A percentile compares a stretch with the other conserved stretches of the same genome.
phyloP scores from a whole-genome alignment of 2,329 filamentous ascomycete species.

The Phaeosphaeria sp. region DNA sequence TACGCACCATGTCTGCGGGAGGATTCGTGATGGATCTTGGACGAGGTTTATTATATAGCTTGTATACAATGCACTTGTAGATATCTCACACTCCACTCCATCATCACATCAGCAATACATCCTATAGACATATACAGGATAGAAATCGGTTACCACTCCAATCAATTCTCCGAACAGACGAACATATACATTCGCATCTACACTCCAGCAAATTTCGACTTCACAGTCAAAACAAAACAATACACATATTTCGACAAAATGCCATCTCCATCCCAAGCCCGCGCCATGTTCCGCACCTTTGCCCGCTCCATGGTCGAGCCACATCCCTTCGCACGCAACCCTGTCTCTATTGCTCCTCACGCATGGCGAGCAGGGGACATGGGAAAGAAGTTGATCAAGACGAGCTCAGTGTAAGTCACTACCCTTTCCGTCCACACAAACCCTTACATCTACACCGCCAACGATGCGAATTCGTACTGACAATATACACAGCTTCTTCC shows the following conservation, averaged over 20 bases:
- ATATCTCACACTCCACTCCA: neutral
- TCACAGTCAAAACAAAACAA: neutral
- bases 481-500: conserved; percentile 30
- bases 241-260: conserved; percentile 22
- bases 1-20: neutral
- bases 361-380: conserved; percentile 31
- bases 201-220: conserved; percentile 1
- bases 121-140: neutral
- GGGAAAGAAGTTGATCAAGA: conserved; percentile 27
- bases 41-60: neutral
- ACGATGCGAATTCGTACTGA: neutral
- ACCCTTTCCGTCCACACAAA: neutral
- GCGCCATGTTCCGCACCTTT: conserved; percentile 40
- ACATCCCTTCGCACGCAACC: conserved; percentile 45
- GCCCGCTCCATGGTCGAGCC: conserved; percentile 44
- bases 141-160: neutral
- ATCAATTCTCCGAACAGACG: neutral
- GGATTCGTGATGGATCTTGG: neutral
- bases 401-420: conserved; percentile 34
- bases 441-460: no score
- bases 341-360: conserved; percentile 31
- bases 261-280: conserved; percentile 40
- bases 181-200: conserved; percentile 2
- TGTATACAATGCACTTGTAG: neutral
- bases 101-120: conserved; percentile 1